Percentiles rank a stretch among this genome's conserved stretches.
These are phyloP conservation scores for Trypanosoma rangeli DNA, from an alignment of 208 protist genomes.

Conservation along the genomic window DNA sequence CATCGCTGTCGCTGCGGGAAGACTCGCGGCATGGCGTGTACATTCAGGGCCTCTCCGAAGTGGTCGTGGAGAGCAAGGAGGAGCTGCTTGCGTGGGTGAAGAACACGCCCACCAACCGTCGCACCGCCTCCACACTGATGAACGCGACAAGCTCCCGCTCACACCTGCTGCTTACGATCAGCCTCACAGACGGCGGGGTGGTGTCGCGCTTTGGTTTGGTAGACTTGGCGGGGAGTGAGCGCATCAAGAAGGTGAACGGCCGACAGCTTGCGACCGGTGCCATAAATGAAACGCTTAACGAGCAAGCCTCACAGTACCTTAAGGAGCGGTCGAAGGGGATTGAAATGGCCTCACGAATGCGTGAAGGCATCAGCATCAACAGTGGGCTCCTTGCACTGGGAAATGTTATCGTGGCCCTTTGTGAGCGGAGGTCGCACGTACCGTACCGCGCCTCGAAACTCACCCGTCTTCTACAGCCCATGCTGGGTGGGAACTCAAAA, in stretches of 20 bases:
- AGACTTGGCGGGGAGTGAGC: slow-evolving; percentile 95
- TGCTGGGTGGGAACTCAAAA: slow-evolving; percentile 88
- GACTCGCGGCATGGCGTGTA: slow-evolving; percentile 78
- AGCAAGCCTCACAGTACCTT: neutral
- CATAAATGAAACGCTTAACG: neutral
- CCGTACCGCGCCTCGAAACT: slow-evolving; percentile 95
- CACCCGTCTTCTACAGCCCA: slow-evolving; percentile 94
- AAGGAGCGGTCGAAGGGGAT: neutral
- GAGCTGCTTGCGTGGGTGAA: slow-evolving; percentile 83
- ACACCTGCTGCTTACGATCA: slow-evolving; percentile 93
- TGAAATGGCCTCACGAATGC: slow-evolving; percentile 49
- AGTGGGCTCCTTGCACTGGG: slow-evolving; percentile 91
- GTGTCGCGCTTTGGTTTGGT: slow-evolving; percentile 89
- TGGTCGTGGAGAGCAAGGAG: slow-evolving; percentile 52
- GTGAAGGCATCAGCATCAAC: slow-evolving; percentile 95
- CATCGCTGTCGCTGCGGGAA: slow-evolving; percentile 81
- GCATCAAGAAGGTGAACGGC: slow-evolving; percentile 78
- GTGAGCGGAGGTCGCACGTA: slow-evolving; percentile 81
- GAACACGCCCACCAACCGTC: slow-evolving; percentile 79
- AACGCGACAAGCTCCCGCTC: slow-evolving; percentile 92
- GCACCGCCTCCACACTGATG: slow-evolving; percentile 91
- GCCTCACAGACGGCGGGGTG: slow-evolving; percentile 54
- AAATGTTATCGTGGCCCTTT: slow-evolving; percentile 94
- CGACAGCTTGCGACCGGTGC: slow-evolving; percentile 14
- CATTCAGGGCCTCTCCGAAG: slow-evolving; percentile 74